These are phyloP conservation scores for Paramecium sexaurelia DNA, from an alignment of 73 alveolate species.

Conservation along the genomic window DNA sequence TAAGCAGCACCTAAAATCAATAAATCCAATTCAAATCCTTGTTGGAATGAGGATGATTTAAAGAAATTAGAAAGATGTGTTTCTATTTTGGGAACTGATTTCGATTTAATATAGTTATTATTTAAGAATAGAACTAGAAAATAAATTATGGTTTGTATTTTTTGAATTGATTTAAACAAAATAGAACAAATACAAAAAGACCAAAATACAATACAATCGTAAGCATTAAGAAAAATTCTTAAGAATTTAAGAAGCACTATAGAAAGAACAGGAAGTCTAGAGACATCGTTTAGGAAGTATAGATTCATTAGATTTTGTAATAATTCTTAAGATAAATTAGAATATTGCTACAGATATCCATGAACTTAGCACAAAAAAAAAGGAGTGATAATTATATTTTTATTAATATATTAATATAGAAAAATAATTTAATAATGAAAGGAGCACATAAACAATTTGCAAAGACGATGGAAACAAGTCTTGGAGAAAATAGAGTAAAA, in stretches of 20 bases:
- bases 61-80: neutral
- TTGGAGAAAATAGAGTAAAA: conserved; percentile 37
- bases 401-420: neutral
- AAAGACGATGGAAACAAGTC: conserved; percentile 1
- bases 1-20: neutral
- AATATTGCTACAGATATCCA: conserved; percentile 7
- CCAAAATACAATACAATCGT: neutral
- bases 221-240: neutral
- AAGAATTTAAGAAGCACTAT: neutral
- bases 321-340: neutral
- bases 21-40: neutral
- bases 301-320: conserved; percentile 31
- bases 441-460: neutral
- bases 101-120: conserved; percentile 12
- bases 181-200: conserved; percentile 49
- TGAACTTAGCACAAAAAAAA: conserved; percentile 10
- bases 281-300: neutral
- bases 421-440: neutral
- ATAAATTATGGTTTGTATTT: conserved; percentile 25
- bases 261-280: neutral
- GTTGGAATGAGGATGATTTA: conserved; percentile 39
- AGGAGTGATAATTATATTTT: neutral
- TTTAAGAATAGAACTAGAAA: conserved; percentile 43
- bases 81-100: conserved; percentile 54
- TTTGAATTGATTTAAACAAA: neutral